Conservation (phyloP, 2,329 filamentous ascomycete genomes). For the Penicillium sclerotigenum region DNA sequence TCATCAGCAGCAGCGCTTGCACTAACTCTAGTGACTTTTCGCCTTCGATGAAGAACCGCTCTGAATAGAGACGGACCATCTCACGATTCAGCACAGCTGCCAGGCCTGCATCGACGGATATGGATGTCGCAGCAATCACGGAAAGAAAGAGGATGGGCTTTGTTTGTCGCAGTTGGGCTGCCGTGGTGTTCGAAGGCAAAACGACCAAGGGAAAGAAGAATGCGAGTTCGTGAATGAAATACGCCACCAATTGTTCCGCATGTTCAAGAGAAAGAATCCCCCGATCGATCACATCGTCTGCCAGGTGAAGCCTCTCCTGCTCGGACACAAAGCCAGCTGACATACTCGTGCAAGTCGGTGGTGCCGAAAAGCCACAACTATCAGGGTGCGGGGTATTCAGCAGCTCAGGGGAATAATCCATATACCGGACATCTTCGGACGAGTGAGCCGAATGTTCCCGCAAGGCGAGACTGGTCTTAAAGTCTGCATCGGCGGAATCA, state of each 20-base stretch:
- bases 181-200: conserved; percentile 29
- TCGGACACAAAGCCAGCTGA: conserved; percentile 20
- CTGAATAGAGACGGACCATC: conserved; percentile 49
- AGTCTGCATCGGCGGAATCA: conserved; percentile 19
- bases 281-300: conserved; percentile 32
- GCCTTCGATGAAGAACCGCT: conserved; percentile 48
- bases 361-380: conserved; percentile 17
- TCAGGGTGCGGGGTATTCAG: conserved; percentile 18
- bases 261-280: conserved; percentile 32
- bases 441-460: conserved; percentile 23
- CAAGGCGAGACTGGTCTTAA: conserved; percentile 14
- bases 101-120: conserved; percentile 49
- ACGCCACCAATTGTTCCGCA: conserved; percentile 31
- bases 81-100: conserved; percentile 48
- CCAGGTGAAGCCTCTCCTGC: conserved; percentile 3
- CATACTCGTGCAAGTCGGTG: conserved; percentile 20
- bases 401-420: conserved; percentile 28
- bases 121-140: conserved; percentile 64
- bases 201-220: conserved; percentile 32
- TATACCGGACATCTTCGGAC: conserved; percentile 19
- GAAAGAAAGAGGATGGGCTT: conserved; percentile 69
- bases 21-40: conserved; percentile 53
- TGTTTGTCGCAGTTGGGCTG: conserved; percentile 29
- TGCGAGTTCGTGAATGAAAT: conserved; percentile 33
- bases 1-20: conserved; percentile 50